Base-by-base conservation (phyloP, 345 rosid species). In the Boechera divaricarpa region DNA sequence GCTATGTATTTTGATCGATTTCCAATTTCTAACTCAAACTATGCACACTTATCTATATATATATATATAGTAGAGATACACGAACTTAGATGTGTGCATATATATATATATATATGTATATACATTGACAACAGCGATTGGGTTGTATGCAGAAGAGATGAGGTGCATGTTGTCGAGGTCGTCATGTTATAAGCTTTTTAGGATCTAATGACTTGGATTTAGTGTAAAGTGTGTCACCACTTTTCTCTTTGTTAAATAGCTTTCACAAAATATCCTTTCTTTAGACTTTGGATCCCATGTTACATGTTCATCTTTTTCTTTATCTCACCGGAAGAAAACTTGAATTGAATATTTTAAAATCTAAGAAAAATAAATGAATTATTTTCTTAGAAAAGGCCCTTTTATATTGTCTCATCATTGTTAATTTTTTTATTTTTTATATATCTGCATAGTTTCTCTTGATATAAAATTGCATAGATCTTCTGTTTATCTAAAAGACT, bases 161-260 rank as follows among this genome's bases (percentile, higher is more conserved):
- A 60, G 51, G 64, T 76, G 72, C 72, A 71, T 78, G 74, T 72
- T 72, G 67, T 18, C 64, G 68, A 56, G 2, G 68, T 64, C 67
- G 72, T 71, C 72, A 72, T 70, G 61, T 65, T 77, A n/a, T 77
- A 69, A 69, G 71, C 76, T 70, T 59, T 63, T 63, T 64, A 64
- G 5, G 72, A 59, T 71, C 77, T 72, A 72, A 24, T 54, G 77
- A 78, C 74, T 78, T 78, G 74, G 81, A 78, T 59, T 78, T 72
- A 73, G 66, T 67, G 64, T 78, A 66, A 78, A 66, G 69, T 66
- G 74, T 72, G 74, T 72, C 73, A 71, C 49, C 74, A 63, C 74
- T 72, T 48, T 56, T 74, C 24, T 28, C 65, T 41, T 38, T 60
- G 48, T 8, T 44, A 16, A 5, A 63, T 35, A 35, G 54, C 51